Evolutionary conservation across 805 yeast genomes (phyloP).

Genomic region (Spathaspora sp.): DNA sequence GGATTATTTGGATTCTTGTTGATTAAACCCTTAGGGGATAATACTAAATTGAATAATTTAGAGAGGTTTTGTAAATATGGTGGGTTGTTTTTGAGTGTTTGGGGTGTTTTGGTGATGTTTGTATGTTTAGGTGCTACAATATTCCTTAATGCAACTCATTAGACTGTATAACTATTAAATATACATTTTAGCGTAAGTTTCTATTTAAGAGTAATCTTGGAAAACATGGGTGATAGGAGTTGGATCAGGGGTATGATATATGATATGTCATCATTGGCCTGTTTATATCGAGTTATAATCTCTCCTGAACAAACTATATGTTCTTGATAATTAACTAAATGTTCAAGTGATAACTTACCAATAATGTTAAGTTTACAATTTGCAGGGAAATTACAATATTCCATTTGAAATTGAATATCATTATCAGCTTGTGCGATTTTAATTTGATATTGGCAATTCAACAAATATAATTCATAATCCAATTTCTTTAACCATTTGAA

Average conservation of each 20-base stretch:
- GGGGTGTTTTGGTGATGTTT: constrained; percentile 56
- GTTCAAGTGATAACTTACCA: not conserved
- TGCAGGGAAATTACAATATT: constrained; percentile 13
- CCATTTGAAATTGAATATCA: constrained; percentile 9
- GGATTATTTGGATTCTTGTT: constrained; percentile 70
- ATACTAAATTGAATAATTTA: constrained; percentile 19
- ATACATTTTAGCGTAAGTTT: too few species aligned
- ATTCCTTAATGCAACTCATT: constrained; percentile 38
- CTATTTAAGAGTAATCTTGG: not conserved
- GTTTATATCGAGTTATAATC: not conserved
- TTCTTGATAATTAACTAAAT: not conserved
- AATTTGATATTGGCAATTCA: constrained; percentile 25
- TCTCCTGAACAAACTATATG: not conserved
- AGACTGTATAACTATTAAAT: too few species aligned
- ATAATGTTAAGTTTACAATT: constrained; percentile 11
- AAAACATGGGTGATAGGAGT: not conserved
- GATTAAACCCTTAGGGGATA: constrained; percentile 35
- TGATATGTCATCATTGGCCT: not conserved
- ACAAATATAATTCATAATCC: constrained; percentile 25
- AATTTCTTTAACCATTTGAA: constrained; percentile 17
- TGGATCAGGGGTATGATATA: not conserved
- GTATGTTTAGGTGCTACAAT: constrained; percentile 51
- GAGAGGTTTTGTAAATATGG: constrained; percentile 34
- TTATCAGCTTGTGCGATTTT: constrained; percentile 6
- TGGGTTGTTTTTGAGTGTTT: constrained; percentile 43